Conservation (phyloP, 441 rosid species). For the Croton setiger region DNA sequence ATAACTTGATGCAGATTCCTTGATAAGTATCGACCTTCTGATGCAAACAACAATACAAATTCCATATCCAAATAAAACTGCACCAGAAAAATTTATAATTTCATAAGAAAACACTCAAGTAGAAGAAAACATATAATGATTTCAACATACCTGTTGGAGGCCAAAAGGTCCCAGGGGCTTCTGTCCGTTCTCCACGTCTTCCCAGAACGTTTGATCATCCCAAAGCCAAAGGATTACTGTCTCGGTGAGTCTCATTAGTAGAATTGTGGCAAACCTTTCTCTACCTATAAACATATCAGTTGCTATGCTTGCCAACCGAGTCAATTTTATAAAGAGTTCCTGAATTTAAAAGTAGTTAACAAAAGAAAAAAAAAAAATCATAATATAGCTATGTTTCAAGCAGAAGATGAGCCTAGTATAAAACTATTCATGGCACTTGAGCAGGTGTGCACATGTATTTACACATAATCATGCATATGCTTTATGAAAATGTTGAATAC, state of each 20-base stretch:
- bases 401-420: not conserved
- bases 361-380: too few relatives aligned
- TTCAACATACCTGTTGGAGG: constrained; percentile 58
- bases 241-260: constrained; percentile 88
- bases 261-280: constrained; percentile 78
- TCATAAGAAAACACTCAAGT: not conserved
- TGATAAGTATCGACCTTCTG: constrained; percentile 87
- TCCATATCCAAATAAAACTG: constrained; percentile 96
- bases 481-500: not conserved
- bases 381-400: not conserved
- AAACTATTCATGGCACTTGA: not conserved
- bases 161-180: constrained; percentile 78
- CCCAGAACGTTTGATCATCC: constrained; percentile 88
- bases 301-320: constrained; percentile 56
- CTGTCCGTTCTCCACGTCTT: constrained; percentile 75
- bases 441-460: not conserved
- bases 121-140: not conserved
- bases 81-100: constrained; percentile 16
- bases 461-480: not conserved
- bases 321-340: constrained; percentile 72
- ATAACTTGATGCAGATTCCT: constrained; percentile 81
- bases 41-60: constrained; percentile 80
- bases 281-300: constrained; percentile 82
- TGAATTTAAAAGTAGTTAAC: constrained; percentile 39
- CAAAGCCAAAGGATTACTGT: constrained; percentile 93